Conservation (phyloP, 1,284 basidiomycete species). For the Boletus sp. region DNA sequence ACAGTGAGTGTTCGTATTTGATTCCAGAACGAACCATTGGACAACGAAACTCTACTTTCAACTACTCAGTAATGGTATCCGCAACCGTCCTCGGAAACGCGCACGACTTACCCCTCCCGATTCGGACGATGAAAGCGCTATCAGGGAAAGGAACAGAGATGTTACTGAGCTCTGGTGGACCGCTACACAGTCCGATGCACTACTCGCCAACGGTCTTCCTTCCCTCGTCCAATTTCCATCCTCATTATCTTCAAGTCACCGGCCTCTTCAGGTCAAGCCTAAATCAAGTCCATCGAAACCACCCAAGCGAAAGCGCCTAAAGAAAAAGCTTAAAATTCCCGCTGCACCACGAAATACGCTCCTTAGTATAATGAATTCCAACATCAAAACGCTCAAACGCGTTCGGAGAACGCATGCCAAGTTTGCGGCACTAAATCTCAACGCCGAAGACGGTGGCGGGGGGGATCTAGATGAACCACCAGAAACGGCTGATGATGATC, state of each 20-base stretch:
- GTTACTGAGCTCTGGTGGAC: constrained; percentile 70
- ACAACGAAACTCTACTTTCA: constrained; percentile 2
- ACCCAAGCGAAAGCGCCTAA: constrained; percentile 34
- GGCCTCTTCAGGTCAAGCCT: constrained; percentile 12
- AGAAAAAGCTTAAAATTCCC: constrained; percentile 34
- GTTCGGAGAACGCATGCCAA: constrained; percentile 67
- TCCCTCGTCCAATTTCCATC: constrained; percentile 45
- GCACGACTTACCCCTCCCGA: constrained; percentile 33
- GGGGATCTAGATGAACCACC: constrained; percentile 25
- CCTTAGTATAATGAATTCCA: constrained; percentile 64
- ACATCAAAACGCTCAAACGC: constrained; percentile 67
- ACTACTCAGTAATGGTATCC: constrained; percentile 37
- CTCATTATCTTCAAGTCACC: constrained; percentile 22
- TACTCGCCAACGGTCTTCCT: constrained; percentile 66
- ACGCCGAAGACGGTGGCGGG: constrained; percentile 43
- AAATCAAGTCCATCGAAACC: constrained; percentile 15
- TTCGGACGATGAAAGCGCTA: constrained; percentile 29
- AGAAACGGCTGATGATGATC: constrained; percentile 22
- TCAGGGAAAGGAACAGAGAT: constrained; percentile 33
- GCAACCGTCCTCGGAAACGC: constrained; percentile 44
- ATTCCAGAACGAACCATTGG: constrained; percentile 8
- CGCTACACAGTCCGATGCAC: constrained; percentile 54
- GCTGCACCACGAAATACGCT: constrained; percentile 44
- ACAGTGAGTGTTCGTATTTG: constrained; percentile 39
- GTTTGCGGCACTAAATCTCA: constrained; percentile 54